Conservation (phyloP, 1,284 basidiomycete genomes). For the Boletus hoseneyae region DNA sequence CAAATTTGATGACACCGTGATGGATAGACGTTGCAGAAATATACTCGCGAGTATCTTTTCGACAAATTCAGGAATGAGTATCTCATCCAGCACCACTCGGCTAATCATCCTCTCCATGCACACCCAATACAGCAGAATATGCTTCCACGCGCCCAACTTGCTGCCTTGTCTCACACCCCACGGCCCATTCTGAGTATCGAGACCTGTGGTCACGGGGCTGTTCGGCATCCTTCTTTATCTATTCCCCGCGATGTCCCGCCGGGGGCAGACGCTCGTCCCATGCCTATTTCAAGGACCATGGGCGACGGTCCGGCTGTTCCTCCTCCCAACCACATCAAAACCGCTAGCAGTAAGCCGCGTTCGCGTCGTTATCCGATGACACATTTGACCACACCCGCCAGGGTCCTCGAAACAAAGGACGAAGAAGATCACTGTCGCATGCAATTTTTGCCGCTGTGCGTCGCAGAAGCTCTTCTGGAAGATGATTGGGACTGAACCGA, state of each 20-base stretch:
- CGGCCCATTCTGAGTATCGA: slow-evolving; percentile 71
- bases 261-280: slow-evolving; percentile 40
- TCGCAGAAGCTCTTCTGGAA: slow-evolving; percentile 20
- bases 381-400: slow-evolving; percentile 7
- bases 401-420: slow-evolving; percentile 54
- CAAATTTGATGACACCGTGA: slow-evolving; percentile 17
- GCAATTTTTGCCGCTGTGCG: slow-evolving; percentile 83
- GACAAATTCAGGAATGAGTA: slow-evolving; percentile 70
- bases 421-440: slow-evolving; percentile 81
- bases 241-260: slow-evolving; percentile 46
- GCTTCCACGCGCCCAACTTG: slow-evolving; percentile 36
- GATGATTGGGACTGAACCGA: slow-evolving; percentile 20
- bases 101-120: slow-evolving; percentile 42
- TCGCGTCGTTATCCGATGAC: slow-evolving; percentile 5
- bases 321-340: slow-evolving; percentile 28
- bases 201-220: slow-evolving; percentile 45
- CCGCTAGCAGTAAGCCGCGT: slow-evolving; percentile 29
- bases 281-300: slow-evolving; percentile 39
- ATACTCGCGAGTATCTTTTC: slow-evolving; percentile 78
- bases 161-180: slow-evolving; percentile 46
- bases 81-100: slow-evolving; percentile 46
- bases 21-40: slow-evolving; percentile 70
- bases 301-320: slow-evolving; percentile 29
- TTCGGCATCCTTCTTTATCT: slow-evolving; percentile 48
- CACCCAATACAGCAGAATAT: slow-evolving; percentile 40